Base-by-base conservation (phyloP, 192 early-diverging fungal genomes). In the Mortierella alpina region DNA sequence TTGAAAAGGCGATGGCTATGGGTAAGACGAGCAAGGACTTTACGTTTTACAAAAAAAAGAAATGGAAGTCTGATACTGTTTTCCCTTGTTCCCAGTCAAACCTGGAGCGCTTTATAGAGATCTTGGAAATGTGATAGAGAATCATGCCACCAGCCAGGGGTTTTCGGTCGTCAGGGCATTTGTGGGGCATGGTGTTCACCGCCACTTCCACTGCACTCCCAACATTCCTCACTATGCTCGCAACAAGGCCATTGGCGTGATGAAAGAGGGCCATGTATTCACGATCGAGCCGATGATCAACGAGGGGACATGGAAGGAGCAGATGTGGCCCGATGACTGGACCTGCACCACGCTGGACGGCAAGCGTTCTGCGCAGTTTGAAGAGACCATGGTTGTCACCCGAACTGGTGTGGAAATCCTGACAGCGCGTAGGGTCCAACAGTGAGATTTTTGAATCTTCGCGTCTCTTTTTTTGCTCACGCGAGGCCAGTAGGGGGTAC, bases 211-310 rank as follows among this genome's bases (percentile, higher is more conserved):
- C 73, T 90, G 90, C 58, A 75, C 95, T 11, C 98, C 98, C 41
- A 94, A 91, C 72, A 89, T 99, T 47, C 96, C 95, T 45, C 98
- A 99, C 74, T 98, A 98, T 86, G 95, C 94, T 13, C 92, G 88
- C 50, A 84, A 98, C 86, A 98, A 98, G 88, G 95, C 97, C 3
- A 89, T 98, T 56, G 98, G 98, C 39, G 89, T 94, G 2, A 96
- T 98, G 93, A 97, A 97, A 85, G 86, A 93, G 22, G 98, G 98
- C 39, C 96, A 98, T 70, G 88, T 91, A 52, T 99, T 99, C 73
- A 99, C 98, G 13, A 99, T 99, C 62, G 98, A 99, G 84, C 98
- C 97, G n/a, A 98, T 98, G 97, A 98, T 99, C 85, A 94, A 92
- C 68, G 95, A 95, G 66, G 96, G 97, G 58, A 83, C 82, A 22